Conservation (phyloP, 1,284 basidiomycete species). For the Blastosporella zonata region DNA sequence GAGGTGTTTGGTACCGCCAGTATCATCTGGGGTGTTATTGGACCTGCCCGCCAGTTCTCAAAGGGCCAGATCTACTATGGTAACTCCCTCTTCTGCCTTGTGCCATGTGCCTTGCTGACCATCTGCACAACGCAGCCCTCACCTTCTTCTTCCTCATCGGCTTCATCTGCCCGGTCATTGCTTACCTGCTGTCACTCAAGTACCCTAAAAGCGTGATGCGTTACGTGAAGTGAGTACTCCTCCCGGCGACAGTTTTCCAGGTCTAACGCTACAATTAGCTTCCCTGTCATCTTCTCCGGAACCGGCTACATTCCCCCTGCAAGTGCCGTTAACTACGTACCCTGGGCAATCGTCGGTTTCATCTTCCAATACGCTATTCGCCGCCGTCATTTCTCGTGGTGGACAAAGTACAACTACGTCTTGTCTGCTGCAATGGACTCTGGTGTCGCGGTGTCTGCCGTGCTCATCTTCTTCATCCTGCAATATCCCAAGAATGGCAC, state of each 20-base stretch:
- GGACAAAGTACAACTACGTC: conserved; percentile 62
- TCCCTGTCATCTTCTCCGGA: conserved; percentile 57
- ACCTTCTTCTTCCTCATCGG: conserved; percentile 57
- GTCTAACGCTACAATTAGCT: conserved; percentile 23
- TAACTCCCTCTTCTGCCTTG: conserved; percentile 11
- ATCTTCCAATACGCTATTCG: conserved; percentile 64
- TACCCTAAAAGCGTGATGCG: conserved; percentile 42
- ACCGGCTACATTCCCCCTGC: conserved; percentile 58
- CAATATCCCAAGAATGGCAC: conserved; percentile 63
- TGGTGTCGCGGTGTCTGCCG: conserved; percentile 54
- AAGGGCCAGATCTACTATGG: conserved; percentile 45
- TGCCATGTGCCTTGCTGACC: conserved; percentile 6
- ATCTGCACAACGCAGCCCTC: conserved; percentile 26
- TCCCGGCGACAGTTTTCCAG: background rate
- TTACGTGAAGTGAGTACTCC: conserved; percentile 42
- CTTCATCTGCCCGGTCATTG: conserved; percentile 39
- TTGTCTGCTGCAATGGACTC: conserved; percentile 59
- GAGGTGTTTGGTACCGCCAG: conserved; percentile 44
- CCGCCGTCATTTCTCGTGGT: conserved; percentile 61
- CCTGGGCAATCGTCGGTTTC: conserved; percentile 61
- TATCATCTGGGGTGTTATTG: conserved; percentile 54
- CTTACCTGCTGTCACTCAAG: conserved; percentile 33
- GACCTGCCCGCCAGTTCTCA: conserved; percentile 52
- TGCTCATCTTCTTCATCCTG: conserved; percentile 66
- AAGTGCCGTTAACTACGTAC: conserved; percentile 51